These are phyloP conservation scores for Vachellia pachyceras DNA, from an alignment of 306 rosid species.

Conservation along the genomic window DNA sequence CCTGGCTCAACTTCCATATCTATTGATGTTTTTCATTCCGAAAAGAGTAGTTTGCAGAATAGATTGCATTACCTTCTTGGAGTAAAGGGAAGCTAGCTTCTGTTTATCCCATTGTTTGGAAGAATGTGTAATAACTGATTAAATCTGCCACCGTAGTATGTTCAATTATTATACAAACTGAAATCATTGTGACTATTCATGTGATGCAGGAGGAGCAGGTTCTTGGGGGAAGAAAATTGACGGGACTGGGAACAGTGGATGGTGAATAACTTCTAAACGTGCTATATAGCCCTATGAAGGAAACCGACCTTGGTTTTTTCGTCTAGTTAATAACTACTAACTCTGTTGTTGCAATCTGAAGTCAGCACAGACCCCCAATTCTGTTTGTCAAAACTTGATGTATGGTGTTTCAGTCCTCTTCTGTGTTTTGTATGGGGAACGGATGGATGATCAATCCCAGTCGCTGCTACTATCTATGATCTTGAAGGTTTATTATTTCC, in stretches of 20 bases:
- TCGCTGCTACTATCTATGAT: constrained; percentile 16
- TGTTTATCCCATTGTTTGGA: background rate
- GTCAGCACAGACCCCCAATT: constrained; percentile 5
- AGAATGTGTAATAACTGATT: background rate
- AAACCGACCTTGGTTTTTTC: constrained; percentile 7
- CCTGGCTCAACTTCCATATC: background rate
- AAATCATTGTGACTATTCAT: constrained; percentile 9
- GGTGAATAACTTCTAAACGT: constrained; percentile 44
- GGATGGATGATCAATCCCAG: constrained; percentile 28
- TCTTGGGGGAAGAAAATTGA: constrained; percentile 56
- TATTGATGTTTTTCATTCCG: too few relatives aligned
- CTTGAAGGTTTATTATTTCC: background rate
- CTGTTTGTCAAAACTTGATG: constrained; percentile 21
- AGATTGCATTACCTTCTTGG: background rate
- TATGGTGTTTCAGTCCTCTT: background rate
- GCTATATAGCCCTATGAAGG: constrained; percentile 24
- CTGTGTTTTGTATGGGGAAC: background rate
- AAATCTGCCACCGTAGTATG: background rate
- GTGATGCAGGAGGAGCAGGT: constrained; percentile 45
- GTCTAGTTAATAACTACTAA: background rate
- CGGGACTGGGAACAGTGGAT: constrained; percentile 54
- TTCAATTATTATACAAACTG: background rate
- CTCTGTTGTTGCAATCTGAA: background rate
- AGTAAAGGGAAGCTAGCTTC: background rate
- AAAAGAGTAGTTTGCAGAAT: background rate